Evolutionary conservation across 495 filamentous ascomycete genomes (phyloP).

Genomic region (Penicillium steckii): DNA sequence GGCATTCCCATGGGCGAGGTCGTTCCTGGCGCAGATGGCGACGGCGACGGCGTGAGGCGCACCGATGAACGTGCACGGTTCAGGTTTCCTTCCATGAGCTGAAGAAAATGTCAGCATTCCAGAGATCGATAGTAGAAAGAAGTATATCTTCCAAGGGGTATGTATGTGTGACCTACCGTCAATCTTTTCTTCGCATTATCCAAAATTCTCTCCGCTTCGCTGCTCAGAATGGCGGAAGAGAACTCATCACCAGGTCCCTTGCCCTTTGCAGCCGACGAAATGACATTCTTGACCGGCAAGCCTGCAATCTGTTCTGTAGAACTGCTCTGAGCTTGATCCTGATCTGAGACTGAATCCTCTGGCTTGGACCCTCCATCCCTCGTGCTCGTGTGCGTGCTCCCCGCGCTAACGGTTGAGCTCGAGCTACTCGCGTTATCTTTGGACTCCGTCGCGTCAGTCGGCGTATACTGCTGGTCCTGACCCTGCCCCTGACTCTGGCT

Average conservation of each 20-base stretch:
- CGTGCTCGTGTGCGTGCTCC: conserved; percentile 28
- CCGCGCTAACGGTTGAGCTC: conserved; percentile 40
- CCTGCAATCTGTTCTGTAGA: not conserved
- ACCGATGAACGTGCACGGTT: conserved; percentile 75
- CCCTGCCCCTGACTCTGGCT: not conserved
- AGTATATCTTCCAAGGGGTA: not conserved
- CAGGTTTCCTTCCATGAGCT: conserved; percentile 93
- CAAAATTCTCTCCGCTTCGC: conserved; percentile 81
- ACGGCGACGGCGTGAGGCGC: conserved; percentile 56
- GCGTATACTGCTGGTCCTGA: not conserved
- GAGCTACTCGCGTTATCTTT: conserved; percentile 37
- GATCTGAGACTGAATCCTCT: conserved; percentile 11
- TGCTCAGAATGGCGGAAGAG: conserved; percentile 73
- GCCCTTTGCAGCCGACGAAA: conserved; percentile 26
- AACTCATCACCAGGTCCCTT: conserved; percentile 49
- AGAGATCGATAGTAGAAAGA: not conserved
- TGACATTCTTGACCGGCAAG: conserved; percentile 1
- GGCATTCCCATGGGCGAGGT: conserved; percentile 18
- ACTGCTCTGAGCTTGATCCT: not conserved
- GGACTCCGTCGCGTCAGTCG: no score
- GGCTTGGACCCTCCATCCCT: conserved; percentile 19
- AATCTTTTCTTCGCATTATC: conserved; percentile 87
- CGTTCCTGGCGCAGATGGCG: conserved; percentile 33
- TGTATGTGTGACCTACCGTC: conserved; percentile 59
- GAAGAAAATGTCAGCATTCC: conserved; percentile 14